Conservation (phyloP, 805 yeast genomes). For the Wickerhamiella alocasiicola region DNA sequence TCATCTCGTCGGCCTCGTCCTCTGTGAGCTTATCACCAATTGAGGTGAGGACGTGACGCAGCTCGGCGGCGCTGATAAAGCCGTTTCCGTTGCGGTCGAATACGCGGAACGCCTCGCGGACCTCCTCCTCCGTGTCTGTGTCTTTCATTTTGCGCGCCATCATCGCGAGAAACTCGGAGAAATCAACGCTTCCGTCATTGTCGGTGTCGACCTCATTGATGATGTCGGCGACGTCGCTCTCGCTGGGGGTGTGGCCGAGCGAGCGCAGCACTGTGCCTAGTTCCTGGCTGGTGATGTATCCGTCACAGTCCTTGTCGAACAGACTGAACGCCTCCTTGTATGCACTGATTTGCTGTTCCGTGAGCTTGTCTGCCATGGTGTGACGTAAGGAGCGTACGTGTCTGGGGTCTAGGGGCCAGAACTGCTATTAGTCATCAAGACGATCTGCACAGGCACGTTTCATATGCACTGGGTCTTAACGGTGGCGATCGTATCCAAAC, state of each 20-base stretch:
- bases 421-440: too few relatives aligned
- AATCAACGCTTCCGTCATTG: conserved; percentile 81
- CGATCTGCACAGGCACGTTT: too few relatives aligned
- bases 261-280: conserved; percentile 98
- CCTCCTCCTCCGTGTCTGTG: conserved; percentile 93
- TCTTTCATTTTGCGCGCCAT: conserved; percentile 93
- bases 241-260: conserved; percentile 95
- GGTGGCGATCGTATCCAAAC: too few relatives aligned
- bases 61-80: conserved; percentile 88
- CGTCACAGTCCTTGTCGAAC: conserved; percentile 94
- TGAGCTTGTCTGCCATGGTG: conserved; percentile 60
- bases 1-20: conserved; percentile 95
- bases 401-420: too few relatives aligned
- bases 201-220: conserved; percentile 95
- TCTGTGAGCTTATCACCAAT: conserved; percentile 95
- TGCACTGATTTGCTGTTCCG: conserved; percentile 93
- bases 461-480: too few relatives aligned
- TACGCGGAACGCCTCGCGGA: conserved; percentile 94
- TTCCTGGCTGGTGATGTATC: conserved; percentile 86
- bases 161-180: conserved; percentile 69
- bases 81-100: conserved; percentile 93
- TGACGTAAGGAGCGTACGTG: too few relatives aligned
- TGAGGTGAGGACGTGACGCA: conserved; percentile 91
- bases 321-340: conserved; percentile 96
- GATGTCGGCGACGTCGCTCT: conserved; percentile 90